phyloP scores from a whole-genome alignment of 371 early-diverging fungal genomes.

The Mucor saturninus region DNA sequence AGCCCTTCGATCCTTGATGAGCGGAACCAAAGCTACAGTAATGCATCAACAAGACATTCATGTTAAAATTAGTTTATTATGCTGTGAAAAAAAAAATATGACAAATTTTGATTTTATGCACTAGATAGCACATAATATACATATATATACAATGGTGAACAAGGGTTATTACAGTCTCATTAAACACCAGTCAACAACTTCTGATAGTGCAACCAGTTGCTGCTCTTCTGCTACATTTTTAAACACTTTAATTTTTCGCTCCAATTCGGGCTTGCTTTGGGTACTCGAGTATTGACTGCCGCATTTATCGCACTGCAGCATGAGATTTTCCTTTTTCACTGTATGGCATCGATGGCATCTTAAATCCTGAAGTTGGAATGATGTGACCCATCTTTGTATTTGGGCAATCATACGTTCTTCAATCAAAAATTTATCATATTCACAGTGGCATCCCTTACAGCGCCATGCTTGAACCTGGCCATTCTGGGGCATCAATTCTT shows the following conservation, averaged over 20 bases:
- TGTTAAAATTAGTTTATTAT: too few relatives aligned
- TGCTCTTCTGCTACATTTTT: slow-evolving; percentile 69
- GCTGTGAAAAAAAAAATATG: too few relatives aligned
- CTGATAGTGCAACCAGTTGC: slow-evolving; percentile 33
- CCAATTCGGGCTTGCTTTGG: slow-evolving; percentile 50
- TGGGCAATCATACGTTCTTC: slow-evolving; percentile 80
- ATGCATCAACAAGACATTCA: too few relatives aligned
- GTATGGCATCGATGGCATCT: slow-evolving; percentile 80
- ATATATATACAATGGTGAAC: too few relatives aligned
- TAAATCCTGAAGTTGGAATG: slow-evolving; percentile 89
- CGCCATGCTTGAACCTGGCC: slow-evolving; percentile 47
- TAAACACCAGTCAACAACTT: slow-evolving; percentile 4
- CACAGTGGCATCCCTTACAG: slow-evolving; percentile 73
- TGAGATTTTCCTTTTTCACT: slow-evolving; percentile 79
- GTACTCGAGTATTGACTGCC: slow-evolving; percentile 60
- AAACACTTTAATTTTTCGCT: slow-evolving; percentile 65
- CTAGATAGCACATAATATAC: too few relatives aligned
- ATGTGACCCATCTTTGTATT: slow-evolving; percentile 60
- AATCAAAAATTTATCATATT: slow-evolving; percentile 75
- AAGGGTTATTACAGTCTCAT: not conserved
- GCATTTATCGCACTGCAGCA: slow-evolving; percentile 60
- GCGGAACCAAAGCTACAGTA: too few relatives aligned
- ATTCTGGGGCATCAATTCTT: slow-evolving; percentile 62
- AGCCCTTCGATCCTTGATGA: too few relatives aligned
- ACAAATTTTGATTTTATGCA: too few relatives aligned